Evolutionary conservation across 2,329 filamentous ascomycete species (phyloP).

Genomic region (Fusarium pseudocircinatum): DNA sequence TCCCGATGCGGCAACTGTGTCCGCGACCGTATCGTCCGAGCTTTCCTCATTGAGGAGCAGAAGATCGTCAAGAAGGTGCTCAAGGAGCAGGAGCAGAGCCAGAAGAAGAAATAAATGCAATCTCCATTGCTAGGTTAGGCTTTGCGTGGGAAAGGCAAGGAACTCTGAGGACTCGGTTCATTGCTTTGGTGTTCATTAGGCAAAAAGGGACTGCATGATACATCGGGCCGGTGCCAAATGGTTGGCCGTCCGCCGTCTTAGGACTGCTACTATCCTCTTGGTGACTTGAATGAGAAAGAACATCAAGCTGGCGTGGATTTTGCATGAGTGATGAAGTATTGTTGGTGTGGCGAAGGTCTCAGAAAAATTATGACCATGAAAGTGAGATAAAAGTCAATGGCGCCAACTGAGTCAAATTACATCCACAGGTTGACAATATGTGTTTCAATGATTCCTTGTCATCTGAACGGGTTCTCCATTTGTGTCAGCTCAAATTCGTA

Average conservation of each 20-base stretch:
- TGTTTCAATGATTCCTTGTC: not conserved
- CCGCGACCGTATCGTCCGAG: conserved; percentile 95
- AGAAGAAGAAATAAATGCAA: conserved; percentile 74
- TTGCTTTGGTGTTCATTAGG: conserved; percentile 65
- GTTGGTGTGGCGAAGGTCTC: conserved; percentile 1
- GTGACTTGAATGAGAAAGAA: conserved; percentile 57
- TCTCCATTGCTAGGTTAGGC: conserved; percentile 44
- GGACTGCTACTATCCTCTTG: conserved; percentile 55
- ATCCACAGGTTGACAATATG: not conserved
- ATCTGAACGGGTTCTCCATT: not conserved
- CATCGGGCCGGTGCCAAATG: conserved; percentile 49
- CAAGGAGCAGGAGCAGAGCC: conserved; percentile 90
- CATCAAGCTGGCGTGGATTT: conserved; percentile 49
- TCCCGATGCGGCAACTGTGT: conserved; percentile 99
- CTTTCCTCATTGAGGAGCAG: conserved; percentile 99
- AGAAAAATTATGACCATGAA: conserved; percentile 5
- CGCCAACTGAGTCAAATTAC: conserved; percentile 20
- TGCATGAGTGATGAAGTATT: conserved; percentile 33
- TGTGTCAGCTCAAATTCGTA: not conserved
- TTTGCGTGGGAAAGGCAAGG: conserved; percentile 50
- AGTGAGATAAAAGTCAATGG: conserved; percentile 30
- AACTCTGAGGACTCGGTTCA: conserved; percentile 54
- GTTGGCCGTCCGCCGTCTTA: conserved; percentile 58
- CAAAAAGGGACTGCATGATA: conserved; percentile 62
- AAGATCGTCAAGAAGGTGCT: conserved; percentile 99